phyloP scores from a whole-genome alignment of 352 stramenopile genomes.

The Globisporangium polare region DNA sequence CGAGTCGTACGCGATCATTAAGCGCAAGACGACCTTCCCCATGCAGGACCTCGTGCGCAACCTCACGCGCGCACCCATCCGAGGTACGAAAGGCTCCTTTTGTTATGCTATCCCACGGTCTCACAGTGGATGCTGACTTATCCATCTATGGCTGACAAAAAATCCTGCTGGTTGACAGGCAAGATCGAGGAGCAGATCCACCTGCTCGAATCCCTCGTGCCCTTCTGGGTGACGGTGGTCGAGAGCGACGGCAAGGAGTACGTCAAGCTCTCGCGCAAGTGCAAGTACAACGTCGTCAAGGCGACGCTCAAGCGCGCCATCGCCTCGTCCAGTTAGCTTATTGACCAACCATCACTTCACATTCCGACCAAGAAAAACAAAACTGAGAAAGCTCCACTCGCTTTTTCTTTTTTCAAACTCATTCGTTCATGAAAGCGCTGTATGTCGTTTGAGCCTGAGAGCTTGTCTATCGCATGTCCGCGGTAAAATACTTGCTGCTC shows the following conservation, averaged over 20 bases:
- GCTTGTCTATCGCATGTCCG: no score
- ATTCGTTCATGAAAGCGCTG: neutral
- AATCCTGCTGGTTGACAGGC: no score
- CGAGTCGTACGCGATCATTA: conserved; percentile 64
- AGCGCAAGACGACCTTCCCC: conserved; percentile 55
- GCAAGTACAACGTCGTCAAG: conserved; percentile 75
- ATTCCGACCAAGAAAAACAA: neutral
- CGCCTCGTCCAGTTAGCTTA: conserved; percentile 8
- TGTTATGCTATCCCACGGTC: no score
- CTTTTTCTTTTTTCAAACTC: no score
- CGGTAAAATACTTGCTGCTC: no score
- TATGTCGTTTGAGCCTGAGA: neutral
- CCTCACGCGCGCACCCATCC: conserved; percentile 47
- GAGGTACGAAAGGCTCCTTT: no score
- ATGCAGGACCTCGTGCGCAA: conserved; percentile 41
- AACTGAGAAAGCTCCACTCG: no score
- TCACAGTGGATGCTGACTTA: no score
- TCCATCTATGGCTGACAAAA: no score
- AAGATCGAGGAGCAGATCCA: conserved; percentile 70
- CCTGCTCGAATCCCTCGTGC: conserved; percentile 59
- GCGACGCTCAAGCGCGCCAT: conserved; percentile 47
- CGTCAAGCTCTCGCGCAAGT: conserved; percentile 45
- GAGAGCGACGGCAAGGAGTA: conserved; percentile 62
- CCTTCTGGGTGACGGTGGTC: conserved; percentile 73
- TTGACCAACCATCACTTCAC: neutral